Percentiles rank a stretch among this genome's conserved stretches.
Evolutionary conservation across 257 asterid species (phyloP).

Genomic region (Fraxinus pennsylvanica): DNA sequence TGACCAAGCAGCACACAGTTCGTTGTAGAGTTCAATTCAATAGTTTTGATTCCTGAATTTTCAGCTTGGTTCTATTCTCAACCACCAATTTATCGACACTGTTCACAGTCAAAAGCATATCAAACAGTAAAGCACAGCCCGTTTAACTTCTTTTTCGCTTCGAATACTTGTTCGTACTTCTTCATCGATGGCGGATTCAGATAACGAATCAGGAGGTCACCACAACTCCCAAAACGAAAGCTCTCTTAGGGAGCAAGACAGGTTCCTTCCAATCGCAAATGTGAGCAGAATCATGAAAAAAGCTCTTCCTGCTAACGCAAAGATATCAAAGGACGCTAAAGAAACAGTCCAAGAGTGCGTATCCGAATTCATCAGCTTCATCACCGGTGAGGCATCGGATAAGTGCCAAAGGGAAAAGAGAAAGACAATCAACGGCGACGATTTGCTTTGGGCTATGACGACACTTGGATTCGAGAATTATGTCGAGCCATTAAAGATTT

Average conservation of each 20-base stretch:
- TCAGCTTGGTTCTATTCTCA: background rate
- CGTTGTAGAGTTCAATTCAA: background rate
- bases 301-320: constrained; percentile 69
- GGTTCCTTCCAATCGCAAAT: constrained; percentile 72
- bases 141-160: background rate
- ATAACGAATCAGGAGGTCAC: constrained; percentile 80
- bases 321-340: constrained; percentile 68
- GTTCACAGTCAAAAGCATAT: background rate
- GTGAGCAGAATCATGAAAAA: constrained; percentile 69
- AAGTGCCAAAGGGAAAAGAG: constrained; percentile 72
- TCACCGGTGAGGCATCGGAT: constrained; percentile 75
- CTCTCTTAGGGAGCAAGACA: constrained; percentile 61
- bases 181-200: constrained; percentile 71
- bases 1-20: background rate
- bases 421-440: constrained; percentile 70
- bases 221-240: constrained; percentile 41
- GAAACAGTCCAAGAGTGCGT: constrained; percentile 76
- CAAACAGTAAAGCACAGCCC: background rate
- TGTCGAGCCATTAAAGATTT: constrained; percentile 58
- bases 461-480: constrained; percentile 71
- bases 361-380: constrained; percentile 70
- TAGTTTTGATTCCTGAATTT: background rate
- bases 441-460: constrained; percentile 71
- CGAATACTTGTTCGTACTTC: background rate
- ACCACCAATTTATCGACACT: too few relatives aligned